Evolutionary conservation across 2,329 filamentous ascomycete genomes (phyloP).

Genomic region (Hyphodiscus sp.): DNA sequence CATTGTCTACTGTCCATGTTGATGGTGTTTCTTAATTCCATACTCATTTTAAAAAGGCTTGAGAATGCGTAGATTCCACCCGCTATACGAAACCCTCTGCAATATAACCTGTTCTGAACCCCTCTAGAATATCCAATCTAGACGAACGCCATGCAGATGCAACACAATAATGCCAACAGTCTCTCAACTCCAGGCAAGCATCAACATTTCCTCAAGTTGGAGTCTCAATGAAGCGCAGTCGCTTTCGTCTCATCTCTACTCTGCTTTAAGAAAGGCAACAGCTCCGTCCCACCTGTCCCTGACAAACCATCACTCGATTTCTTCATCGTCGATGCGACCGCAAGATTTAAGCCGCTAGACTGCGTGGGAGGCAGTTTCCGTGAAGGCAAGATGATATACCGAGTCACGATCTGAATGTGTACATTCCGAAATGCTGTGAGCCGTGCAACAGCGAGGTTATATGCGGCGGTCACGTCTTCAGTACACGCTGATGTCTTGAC

Average conservation of each 20-base stretch:
- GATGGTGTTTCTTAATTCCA: too few species aligned
- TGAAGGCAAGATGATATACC: slow-evolving; percentile 83
- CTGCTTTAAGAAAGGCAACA: slow-evolving; percentile 87
- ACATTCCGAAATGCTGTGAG: slow-evolving; percentile 72
- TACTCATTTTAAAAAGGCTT: too few species aligned
- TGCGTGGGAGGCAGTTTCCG: slow-evolving; percentile 37
- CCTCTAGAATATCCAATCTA: too few species aligned
- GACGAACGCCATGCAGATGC: not conserved
- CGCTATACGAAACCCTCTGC: too few species aligned
- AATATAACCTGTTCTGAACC: too few species aligned
- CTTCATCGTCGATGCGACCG: slow-evolving; percentile 24
- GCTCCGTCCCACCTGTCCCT: slow-evolving; percentile 79
- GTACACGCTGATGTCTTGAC: slow-evolving; percentile 42
- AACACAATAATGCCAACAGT: not conserved
- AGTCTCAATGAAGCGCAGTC: slow-evolving; percentile 2
- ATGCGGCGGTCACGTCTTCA: slow-evolving; percentile 49
- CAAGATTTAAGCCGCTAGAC: slow-evolving; percentile 36
- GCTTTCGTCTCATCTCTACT: slow-evolving; percentile 74
- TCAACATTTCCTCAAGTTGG: not conserved
- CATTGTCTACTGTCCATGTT: too few species aligned
- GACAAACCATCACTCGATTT: slow-evolving; percentile 42
- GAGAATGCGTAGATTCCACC: too few species aligned
- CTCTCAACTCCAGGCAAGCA: not conserved
- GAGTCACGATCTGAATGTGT: slow-evolving; percentile 82
- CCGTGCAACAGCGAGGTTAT: slow-evolving; percentile 68